phyloP scores from a whole-genome alignment of 2,329 filamentous ascomycete species.

The Hypoxylon sp. region DNA sequence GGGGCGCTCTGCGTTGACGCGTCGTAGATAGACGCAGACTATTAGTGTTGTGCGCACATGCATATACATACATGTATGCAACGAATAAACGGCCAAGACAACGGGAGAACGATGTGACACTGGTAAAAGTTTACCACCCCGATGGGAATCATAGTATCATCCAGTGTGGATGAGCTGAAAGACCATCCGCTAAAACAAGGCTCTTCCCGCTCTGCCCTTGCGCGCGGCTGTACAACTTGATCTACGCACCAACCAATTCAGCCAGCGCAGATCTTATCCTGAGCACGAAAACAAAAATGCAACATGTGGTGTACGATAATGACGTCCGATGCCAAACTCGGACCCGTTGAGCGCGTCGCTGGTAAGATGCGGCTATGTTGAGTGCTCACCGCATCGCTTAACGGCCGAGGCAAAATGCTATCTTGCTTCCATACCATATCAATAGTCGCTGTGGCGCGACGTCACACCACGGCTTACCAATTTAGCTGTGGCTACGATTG shows the following conservation, averaged over 20 bases:
- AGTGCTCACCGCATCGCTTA: constrained; percentile 3
- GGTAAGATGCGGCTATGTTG: constrained; percentile 3
- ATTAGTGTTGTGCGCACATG: neutral
- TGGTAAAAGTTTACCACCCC: constrained; percentile 40
- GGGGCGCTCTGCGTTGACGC: neutral
- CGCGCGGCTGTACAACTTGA: constrained; percentile 37
- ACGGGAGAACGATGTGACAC: constrained; percentile 33
- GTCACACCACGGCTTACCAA: constrained; percentile 7
- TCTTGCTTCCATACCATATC: constrained; percentile 4
- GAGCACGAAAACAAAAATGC: constrained; percentile 22
- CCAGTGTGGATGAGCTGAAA: constrained; percentile 21
- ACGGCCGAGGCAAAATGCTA: neutral
- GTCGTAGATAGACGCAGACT: neutral
- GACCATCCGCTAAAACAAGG: constrained; percentile 19
- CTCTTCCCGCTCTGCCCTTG: constrained; percentile 22
- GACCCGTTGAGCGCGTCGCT: constrained; percentile 25
- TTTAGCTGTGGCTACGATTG: neutral
- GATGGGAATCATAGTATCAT: constrained; percentile 24
- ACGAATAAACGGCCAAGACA: constrained; percentile 4
- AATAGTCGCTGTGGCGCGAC: constrained; percentile 4
- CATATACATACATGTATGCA: neutral
- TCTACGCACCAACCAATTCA: constrained; percentile 32
- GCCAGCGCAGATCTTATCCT: constrained; percentile 22
- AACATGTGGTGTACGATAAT: constrained; percentile 3
- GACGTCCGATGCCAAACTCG: neutral